phyloP scores from a whole-genome alignment of 2,329 filamentous ascomycete species.

The Calonectria pseudoturangicola region DNA sequence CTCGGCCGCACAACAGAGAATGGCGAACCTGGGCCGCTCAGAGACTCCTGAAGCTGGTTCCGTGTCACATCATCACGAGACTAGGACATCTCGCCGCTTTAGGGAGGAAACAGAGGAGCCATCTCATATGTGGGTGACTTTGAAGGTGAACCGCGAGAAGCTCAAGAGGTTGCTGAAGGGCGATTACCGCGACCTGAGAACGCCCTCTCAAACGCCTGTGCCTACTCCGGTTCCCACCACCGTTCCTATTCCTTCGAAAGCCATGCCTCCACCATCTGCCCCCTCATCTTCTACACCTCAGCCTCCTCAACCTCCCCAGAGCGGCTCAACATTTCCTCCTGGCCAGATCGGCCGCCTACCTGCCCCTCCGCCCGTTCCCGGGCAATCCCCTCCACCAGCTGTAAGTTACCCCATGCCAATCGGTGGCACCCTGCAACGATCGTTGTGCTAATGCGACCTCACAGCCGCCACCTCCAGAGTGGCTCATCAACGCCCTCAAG shows the following conservation, averaged over 20 bases:
- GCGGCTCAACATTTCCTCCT: conserved; percentile 64
- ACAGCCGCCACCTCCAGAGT: conserved; percentile 89
- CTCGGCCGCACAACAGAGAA: conserved; percentile 88
- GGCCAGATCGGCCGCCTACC: conserved; percentile 80
- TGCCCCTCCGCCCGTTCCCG: conserved; percentile 76
- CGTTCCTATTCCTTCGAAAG: conserved; percentile 55
- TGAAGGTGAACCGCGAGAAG: conserved; percentile 84
- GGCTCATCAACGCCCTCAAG: conserved; percentile 86
- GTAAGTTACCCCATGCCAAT: conserved; percentile 69
- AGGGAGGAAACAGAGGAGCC: conserved; percentile 89
- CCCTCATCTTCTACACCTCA: conserved; percentile 62
- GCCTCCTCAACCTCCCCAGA: conserved; percentile 55
- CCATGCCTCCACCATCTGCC: conserved; percentile 63
- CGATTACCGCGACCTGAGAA: conserved; percentile 63
- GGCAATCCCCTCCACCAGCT: conserved; percentile 72
- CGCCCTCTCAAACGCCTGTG: conserved; percentile 60
- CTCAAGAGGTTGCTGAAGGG: conserved; percentile 80
- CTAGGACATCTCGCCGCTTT: conserved; percentile 78
- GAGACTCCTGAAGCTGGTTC: conserved; percentile 88
- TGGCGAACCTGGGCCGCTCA: conserved; percentile 88
- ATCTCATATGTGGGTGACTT: conserved; percentile 81
- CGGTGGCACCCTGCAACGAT: not conserved
- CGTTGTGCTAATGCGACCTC: conserved; percentile 42
- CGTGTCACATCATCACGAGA: conserved; percentile 79
- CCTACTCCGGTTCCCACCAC: conserved; percentile 58